Evolutionary conservation across 192 early-diverging fungal species (phyloP).

Genomic region (Thamnidium elegans): DNA sequence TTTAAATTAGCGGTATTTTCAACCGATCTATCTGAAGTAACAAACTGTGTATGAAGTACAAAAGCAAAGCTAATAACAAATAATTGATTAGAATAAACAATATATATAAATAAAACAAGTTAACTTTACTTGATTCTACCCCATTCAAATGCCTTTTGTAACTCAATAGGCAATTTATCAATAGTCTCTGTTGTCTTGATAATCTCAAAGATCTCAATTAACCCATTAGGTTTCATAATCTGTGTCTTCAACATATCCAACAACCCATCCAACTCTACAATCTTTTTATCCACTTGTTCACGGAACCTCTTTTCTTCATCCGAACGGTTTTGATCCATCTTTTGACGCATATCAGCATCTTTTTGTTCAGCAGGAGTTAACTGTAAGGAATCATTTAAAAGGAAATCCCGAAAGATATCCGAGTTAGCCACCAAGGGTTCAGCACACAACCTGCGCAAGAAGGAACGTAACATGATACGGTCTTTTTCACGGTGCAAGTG

Average conservation of each 20-base stretch:
- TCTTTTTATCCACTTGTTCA: conserved; percentile 43
- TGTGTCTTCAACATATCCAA: conserved; percentile 46
- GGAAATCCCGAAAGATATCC: conserved; percentile 34
- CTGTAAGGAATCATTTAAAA: conserved; percentile 37
- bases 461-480: conserved; percentile 44
- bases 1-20: conserved; percentile 51
- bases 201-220: conserved; percentile 27
- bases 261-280: conserved; percentile 44
- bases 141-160: conserved; percentile 50
- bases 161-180: conserved; percentile 39
- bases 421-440: conserved; percentile 32
- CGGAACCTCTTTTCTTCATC: conserved; percentile 45
- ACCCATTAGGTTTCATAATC: conserved; percentile 41
- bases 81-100: background rate
- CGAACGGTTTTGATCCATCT: conserved; percentile 39
- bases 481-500: conserved; percentile 49
- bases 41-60: conserved; percentile 49
- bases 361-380: conserved; percentile 36
- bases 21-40: conserved; percentile 48
- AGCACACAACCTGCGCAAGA: conserved; percentile 37
- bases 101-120: conserved; percentile 1
- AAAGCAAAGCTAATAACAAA: conserved; percentile 52
- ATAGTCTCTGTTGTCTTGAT: conserved; percentile 36
- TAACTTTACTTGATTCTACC: conserved; percentile 56
- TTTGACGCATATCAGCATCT: conserved; percentile 35